Evolutionary conservation across 2,329 filamentous ascomycete genomes (phyloP).

Genomic region (Blastomyces emzantsi): DNA sequence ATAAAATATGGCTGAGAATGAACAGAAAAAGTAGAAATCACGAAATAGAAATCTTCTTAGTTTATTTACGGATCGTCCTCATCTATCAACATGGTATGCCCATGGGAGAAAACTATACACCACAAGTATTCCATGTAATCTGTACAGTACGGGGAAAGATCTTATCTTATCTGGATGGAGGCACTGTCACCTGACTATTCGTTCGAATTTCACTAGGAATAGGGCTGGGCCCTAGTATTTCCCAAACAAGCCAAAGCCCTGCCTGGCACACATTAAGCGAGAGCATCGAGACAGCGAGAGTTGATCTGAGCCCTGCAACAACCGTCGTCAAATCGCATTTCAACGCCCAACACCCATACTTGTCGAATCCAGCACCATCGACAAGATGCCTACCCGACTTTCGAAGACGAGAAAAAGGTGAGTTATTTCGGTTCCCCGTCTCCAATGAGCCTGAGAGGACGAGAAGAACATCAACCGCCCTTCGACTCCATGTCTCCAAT

Average conservation of each 20-base stretch:
- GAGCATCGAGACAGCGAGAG: conserved; percentile 11
- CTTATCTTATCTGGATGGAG: not conserved
- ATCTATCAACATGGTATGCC: too few relatives aligned
- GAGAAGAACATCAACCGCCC: not conserved
- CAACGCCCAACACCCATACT: conserved; percentile 31
- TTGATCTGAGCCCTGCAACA: conserved; percentile 2
- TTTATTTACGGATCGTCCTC: not conserved
- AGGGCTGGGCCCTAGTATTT: conserved; percentile 23
- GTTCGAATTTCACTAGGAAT: conserved; percentile 14
- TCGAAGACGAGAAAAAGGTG: conserved; percentile 43
- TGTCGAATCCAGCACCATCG: conserved; percentile 34
- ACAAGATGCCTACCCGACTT: conserved; percentile 45
- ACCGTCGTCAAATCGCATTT: conserved; percentile 21
- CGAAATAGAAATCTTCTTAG: not conserved
- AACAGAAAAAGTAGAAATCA: not conserved
- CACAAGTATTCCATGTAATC: too few relatives aligned
- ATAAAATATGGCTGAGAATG: conserved; percentile 12
- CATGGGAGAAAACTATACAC: too few relatives aligned
- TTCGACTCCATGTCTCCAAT: not conserved
- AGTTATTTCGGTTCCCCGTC: conserved; percentile 23
- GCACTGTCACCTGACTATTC: not conserved
- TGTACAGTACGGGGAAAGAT: not conserved
- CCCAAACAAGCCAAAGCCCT: conserved; percentile 23
- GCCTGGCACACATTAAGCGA: conserved; percentile 23
- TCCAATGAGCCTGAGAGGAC: not conserved